Evolutionary conservation across 257 asterid genomes (phyloP).

Genomic region (Solanum bukasovii): DNA sequence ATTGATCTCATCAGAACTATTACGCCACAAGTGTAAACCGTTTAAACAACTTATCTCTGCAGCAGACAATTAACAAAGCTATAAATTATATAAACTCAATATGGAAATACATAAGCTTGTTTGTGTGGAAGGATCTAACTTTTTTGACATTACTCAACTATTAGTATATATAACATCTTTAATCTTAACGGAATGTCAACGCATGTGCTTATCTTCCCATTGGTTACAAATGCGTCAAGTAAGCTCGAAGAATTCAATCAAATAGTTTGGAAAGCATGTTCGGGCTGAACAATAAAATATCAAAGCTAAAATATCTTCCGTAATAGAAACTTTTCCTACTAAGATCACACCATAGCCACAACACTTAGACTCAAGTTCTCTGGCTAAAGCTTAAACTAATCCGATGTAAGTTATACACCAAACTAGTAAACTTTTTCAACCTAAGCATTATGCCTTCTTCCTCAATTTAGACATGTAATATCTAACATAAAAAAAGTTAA

Average conservation of each 20-base stretch:
- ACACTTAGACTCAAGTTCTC: not conserved
- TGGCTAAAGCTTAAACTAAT: not conserved
- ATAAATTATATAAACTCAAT: not conserved
- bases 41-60: slow-evolving; percentile 61
- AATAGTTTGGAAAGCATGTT: not conserved
- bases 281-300: not conserved
- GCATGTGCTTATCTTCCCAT: not conserved
- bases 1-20: slow-evolving; percentile 70
- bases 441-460: not conserved
- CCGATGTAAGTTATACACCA: not conserved
- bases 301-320: not conserved
- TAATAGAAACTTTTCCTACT: not conserved
- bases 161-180: not conserved
- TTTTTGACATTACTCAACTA: not conserved
- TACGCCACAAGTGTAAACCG: slow-evolving; percentile 75
- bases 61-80: slow-evolving; percentile 8
- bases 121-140: not conserved
- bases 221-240: not conserved
- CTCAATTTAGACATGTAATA: not conserved
- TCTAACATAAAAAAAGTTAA: not conserved
- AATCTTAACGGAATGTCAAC: not conserved
- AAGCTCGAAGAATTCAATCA: not conserved
- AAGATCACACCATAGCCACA: not conserved
- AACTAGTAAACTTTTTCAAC: not conserved
- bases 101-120: not conserved